These are phyloP conservation scores for Striga asiatica DNA, from an alignment of 257 asterid species.

Conservation along the genomic window DNA sequence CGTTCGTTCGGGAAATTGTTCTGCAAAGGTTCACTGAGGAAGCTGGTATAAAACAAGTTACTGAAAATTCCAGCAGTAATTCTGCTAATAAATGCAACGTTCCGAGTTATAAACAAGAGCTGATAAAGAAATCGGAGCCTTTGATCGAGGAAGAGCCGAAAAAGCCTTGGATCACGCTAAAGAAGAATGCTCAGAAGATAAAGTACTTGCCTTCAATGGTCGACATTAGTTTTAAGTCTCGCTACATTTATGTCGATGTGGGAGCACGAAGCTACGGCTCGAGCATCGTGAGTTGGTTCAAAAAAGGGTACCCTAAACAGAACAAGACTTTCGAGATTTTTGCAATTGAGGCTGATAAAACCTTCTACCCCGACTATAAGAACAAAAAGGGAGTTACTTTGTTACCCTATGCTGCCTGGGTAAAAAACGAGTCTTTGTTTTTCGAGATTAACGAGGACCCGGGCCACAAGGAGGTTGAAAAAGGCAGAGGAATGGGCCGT, in stretches of 20 bases:
- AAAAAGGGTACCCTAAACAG: conserved; percentile 93
- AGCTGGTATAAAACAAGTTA: background rate
- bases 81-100: conserved; percentile 39
- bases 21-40: conserved; percentile 36
- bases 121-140: conserved; percentile 63
- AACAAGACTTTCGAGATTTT: conserved; percentile 80
- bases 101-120: conserved; percentile 47
- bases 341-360: conserved; percentile 85
- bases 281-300: conserved; percentile 95
- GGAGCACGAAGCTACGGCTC: conserved; percentile 96
- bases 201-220: conserved; percentile 74
- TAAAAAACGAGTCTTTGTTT: conserved; percentile 61
- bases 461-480: conserved; percentile 47
- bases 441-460: conserved; percentile 84
- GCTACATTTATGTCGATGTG: conserved; percentile 77
- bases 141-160: conserved; percentile 71
- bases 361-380: conserved; percentile 57
- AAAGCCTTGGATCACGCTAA: conserved; percentile 90
- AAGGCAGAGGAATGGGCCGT: conserved; percentile 91
- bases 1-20: conserved; percentile 34
- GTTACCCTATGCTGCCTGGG: conserved; percentile 96
- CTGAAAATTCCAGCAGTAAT: conserved; percentile 18
- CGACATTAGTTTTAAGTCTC: conserved; percentile 72
- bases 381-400: conserved; percentile 69
- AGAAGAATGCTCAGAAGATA: conserved; percentile 60